Base-by-base conservation (phyloP, 1,139 yeast species). In the Geotrichum cucujoidarum region DNA sequence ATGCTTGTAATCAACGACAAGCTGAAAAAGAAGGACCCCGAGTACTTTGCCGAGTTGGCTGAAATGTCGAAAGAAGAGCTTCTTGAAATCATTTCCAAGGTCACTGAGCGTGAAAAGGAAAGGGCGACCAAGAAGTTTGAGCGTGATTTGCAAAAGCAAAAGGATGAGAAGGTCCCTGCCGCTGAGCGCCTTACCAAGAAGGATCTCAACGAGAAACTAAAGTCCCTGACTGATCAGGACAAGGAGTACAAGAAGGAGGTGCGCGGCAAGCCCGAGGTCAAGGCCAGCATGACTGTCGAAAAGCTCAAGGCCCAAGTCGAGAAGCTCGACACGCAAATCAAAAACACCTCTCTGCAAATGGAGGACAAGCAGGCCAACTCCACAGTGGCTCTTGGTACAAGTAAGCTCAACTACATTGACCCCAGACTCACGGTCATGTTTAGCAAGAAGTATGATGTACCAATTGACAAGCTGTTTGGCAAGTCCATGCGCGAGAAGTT, bases 361-460 rank as follows among this genome's bases (percentile, higher is more conserved):
- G 83, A 87, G 65, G 97, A 90, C 63, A 88, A 86, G 66, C 95
- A 90, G 64, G 97, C 88, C 63, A 90, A 90, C 63, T 87, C 96
- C 0, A 88, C 87, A 57, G 97, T 92, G 25, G 90, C 97, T 0
- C 73, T 90, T 58, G 90, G 95, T 40, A 90, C 98, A 0, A 86
- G 95, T 33, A 90, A 90, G 70, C 81, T 87, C 76, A 90, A 90
- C 66, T 90, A 90, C 72, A 90, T 90, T 54, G 98, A 92, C 66
- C 98, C 98, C 22, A 75, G 98, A 58, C 72, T 92, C 58, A 82
- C 95, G 0, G 97, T 87, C 41, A 81, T 87, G 76, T 92, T 89
- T 66, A 78, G 95, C 44, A 89, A 89, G 67, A 86, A 81, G 67
- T 88, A 73, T 62, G 74, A 79, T 50, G 97, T 92, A 22, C 97